These are phyloP conservation scores for Fraxinus pennsylvanica DNA, from an alignment of 257 asterid species.

Conservation along the genomic window DNA sequence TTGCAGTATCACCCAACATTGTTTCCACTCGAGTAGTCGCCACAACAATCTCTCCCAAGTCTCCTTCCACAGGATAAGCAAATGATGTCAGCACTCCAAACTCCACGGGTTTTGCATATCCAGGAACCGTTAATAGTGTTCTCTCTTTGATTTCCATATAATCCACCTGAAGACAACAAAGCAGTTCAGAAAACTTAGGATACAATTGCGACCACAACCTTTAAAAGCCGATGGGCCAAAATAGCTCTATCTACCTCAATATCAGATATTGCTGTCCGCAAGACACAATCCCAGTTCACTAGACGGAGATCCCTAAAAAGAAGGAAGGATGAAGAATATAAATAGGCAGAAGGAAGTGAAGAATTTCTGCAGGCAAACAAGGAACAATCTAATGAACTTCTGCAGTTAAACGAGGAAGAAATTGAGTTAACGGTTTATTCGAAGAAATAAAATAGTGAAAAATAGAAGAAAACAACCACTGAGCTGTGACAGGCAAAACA, in stretches of 20 bases:
- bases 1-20: constrained; percentile 96
- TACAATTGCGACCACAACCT: background rate
- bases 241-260: constrained; percentile 61
- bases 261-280: constrained; percentile 95
- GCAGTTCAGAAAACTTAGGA: constrained; percentile 23
- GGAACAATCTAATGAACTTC: background rate
- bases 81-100: constrained; percentile 93
- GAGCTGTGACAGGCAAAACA: background rate
- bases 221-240: constrained; percentile 13
- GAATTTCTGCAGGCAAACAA: constrained; percentile 19
- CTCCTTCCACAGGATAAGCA: constrained; percentile 92
- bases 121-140: constrained; percentile 67
- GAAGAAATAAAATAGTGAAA: background rate
- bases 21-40: constrained; percentile 97
- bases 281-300: constrained; percentile 93
- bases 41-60: constrained; percentile 84
- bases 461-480: background rate
- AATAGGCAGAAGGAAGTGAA: constrained; percentile 5
- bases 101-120: constrained; percentile 74
- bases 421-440: background rate
- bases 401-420: background rate
- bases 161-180: constrained; percentile 63
- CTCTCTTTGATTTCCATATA: constrained; percentile 76
- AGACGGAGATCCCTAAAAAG: constrained; percentile 73
- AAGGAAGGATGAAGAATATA: constrained; percentile 19